Evolutionary conservation across 2,329 filamentous ascomycete species (phyloP).

Genomic region (Cercospora sp.): DNA sequence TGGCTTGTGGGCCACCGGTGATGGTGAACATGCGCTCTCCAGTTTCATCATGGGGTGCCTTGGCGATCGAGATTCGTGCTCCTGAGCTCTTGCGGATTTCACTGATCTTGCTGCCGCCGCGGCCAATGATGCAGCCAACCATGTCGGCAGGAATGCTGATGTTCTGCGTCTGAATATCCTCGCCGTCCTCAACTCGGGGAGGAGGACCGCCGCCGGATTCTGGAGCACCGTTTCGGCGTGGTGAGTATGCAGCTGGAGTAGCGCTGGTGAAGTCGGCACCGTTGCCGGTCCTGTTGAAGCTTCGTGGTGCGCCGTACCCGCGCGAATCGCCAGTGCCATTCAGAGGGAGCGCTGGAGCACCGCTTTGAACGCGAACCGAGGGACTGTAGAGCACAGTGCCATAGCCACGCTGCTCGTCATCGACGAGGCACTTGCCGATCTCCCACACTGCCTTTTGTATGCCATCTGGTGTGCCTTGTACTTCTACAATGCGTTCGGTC

Average conservation of each 20-base stretch:
- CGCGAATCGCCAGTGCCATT: slow-evolving; percentile 56
- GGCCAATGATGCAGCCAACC: slow-evolving; percentile 99
- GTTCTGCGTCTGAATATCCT: slow-evolving; percentile 98
- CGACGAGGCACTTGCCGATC: slow-evolving; percentile 96
- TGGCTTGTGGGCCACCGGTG: slow-evolving; percentile 89
- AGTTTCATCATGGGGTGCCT: slow-evolving; percentile 93
- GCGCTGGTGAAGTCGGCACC: slow-evolving; percentile 94
- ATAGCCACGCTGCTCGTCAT: slow-evolving; percentile 96
- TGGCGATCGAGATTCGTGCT: slow-evolving; percentile 95
- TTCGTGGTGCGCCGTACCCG: slow-evolving; percentile 55
- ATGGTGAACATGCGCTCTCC: slow-evolving; percentile 99
- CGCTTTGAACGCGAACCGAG: slow-evolving; percentile 78
- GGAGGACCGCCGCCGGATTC: slow-evolving; percentile 71
- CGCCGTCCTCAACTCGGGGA: slow-evolving; percentile 91
- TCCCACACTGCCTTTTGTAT: slow-evolving; percentile 98
- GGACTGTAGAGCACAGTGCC: slow-evolving; percentile 98
- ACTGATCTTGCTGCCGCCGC: slow-evolving; percentile 93
- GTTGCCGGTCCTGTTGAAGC: slow-evolving; percentile 91
- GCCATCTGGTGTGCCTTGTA: slow-evolving; percentile 90
- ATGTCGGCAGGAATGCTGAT: slow-evolving; percentile 99
- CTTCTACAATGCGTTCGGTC: slow-evolving; percentile 95
- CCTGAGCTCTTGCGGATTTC: slow-evolving; percentile 97
- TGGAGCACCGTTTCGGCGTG: slow-evolving; percentile 70
- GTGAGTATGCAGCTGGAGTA: slow-evolving; percentile 61
- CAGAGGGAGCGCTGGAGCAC: slow-evolving; percentile 54